Evolutionary conservation across 2,329 filamentous ascomycete genomes (phyloP).

Genomic region (Sporothrix mexicana): DNA sequence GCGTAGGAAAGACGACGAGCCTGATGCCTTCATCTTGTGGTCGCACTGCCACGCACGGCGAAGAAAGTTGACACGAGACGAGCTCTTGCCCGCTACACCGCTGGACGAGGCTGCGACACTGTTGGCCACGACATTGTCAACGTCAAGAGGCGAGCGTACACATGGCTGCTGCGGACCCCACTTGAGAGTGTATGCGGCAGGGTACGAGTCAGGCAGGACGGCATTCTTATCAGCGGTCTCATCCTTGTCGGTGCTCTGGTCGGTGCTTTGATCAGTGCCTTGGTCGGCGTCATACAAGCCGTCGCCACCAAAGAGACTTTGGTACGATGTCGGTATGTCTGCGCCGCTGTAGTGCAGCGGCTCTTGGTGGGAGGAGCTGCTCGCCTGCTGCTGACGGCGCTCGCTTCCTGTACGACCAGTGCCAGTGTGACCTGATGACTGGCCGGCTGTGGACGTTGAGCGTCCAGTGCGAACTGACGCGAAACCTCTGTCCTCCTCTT

Average conservation of each 20-base stretch:
- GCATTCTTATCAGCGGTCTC: not conserved
- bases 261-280: not conserved
- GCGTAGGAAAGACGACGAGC: not conserved
- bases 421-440: not conserved
- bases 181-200: slow-evolving; percentile 27
- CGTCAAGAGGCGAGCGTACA: not conserved
- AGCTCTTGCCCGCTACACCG: not conserved
- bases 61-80: not conserved
- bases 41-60: slow-evolving; percentile 26
- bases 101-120: not conserved
- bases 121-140: not conserved
- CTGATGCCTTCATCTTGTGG: not conserved
- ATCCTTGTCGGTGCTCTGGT: not conserved
- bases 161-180: slow-evolving; percentile 10
- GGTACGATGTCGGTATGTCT: slow-evolving; percentile 10
- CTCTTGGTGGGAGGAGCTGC: slow-evolving; percentile 9
- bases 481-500: not conserved
- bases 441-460: not conserved
- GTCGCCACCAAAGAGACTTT: not conserved
- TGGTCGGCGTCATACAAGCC: not conserved
- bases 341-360: not conserved
- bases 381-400: not conserved
- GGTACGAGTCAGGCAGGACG: not conserved
- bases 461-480: slow-evolving; percentile 3
- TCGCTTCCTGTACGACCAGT: not conserved